Percentiles rank a stretch among this genome's conserved stretches.
phyloP scores from a whole-genome alignment of 257 asterid species.

The Solanum tarapatanum region DNA sequence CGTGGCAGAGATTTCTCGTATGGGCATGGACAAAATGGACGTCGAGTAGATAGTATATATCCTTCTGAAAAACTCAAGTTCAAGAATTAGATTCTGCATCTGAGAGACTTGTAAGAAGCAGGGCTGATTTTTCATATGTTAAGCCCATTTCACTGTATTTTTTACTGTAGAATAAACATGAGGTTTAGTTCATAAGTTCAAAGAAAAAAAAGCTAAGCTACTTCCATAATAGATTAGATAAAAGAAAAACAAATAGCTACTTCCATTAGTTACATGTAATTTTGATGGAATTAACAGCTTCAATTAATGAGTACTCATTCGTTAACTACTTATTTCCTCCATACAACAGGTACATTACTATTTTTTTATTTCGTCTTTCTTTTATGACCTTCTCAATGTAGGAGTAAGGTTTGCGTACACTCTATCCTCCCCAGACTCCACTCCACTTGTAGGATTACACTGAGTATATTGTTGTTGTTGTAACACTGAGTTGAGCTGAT shows the following conservation, averaged over 20 bases:
- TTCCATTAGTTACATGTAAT: not conserved
- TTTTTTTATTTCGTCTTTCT: not conserved
- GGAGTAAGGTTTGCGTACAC: not conserved
- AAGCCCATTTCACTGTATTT: not conserved
- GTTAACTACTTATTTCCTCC: not conserved
- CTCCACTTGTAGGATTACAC: not conserved
- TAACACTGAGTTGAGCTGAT: not conserved
- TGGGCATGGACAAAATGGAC: conserved; percentile 20
- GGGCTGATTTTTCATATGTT: not conserved
- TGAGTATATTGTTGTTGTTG: not conserved
- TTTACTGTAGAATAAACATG: not conserved
- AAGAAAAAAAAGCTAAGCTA: not conserved
- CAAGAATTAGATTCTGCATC: conserved; percentile 10
- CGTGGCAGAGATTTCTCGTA: conserved; percentile 21
- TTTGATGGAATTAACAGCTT: not conserved
- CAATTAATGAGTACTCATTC: not conserved
- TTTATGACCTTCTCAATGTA: not conserved
- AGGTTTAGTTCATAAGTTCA: not conserved
- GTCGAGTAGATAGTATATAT: conserved; percentile 31
- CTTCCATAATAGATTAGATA: not conserved
- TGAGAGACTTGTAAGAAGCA: not conserved
- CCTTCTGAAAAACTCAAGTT: conserved; percentile 54
- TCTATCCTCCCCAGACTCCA: rapidly evolving
- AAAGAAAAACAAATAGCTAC: not conserved
- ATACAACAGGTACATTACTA: not conserved